These are phyloP conservation scores for Hordeum marinum DNA, from an alignment of 176 grass and related monocot genomes.

Conservation along the genomic window DNA sequence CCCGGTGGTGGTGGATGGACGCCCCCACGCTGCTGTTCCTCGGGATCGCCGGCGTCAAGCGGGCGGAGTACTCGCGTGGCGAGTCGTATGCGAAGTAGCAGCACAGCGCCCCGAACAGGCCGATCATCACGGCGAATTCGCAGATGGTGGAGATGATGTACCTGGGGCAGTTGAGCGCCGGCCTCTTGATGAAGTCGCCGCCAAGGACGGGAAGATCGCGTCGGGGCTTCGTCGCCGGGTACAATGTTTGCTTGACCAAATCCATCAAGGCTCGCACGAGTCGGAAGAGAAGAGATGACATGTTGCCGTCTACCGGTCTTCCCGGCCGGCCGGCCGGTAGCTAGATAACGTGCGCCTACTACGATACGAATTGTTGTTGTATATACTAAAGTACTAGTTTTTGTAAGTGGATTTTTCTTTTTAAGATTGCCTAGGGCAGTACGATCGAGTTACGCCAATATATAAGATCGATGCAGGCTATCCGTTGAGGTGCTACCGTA, in stretches of 20 bases:
- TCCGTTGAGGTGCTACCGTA: too few relatives aligned
- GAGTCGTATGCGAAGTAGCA: neutral
- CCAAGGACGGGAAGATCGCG: neutral
- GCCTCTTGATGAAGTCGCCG: neutral
- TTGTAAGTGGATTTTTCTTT: too few relatives aligned
- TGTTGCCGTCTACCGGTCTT: neutral
- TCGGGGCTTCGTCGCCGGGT: neutral
- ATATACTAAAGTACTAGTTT: too few relatives aligned
- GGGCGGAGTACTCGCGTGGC: neutral
- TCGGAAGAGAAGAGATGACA: neutral
- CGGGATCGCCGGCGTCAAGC: neutral
- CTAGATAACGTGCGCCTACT: neutral
- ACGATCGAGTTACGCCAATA: too few relatives aligned
- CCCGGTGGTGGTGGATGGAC: neutral
- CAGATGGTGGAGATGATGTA: neutral
- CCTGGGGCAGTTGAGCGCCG: neutral
- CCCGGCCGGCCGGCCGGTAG: neutral
- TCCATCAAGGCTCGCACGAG: neutral
- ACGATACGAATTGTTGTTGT: too few relatives aligned
- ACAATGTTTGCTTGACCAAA: neutral
- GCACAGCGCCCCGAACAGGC: neutral
- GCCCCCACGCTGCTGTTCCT: neutral
- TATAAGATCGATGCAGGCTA: neutral
- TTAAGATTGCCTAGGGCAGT: neutral
- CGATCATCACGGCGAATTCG: neutral